Evolutionary conservation across 352 stramenopile genomes (phyloP), one percentile per base, ranked within the genome.

Genomic region (Globisporangium middletonii): DNA sequence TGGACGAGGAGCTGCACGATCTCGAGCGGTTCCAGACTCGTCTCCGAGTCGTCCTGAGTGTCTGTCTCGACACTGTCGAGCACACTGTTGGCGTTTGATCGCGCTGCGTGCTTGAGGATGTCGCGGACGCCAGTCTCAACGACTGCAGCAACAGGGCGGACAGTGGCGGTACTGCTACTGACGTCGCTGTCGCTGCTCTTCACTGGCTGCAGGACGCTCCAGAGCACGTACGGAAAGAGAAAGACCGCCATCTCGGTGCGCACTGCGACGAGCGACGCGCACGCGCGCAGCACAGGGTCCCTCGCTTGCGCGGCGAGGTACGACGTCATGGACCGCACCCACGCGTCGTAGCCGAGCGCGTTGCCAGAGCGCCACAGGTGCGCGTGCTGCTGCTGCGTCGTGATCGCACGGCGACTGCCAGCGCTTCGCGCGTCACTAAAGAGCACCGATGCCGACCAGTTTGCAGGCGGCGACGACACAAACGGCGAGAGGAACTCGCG

Each of bases 1-100:
- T 95, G 86, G 53, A 95, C 60, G 4, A 94, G 35, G 16, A 92
- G 61, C 56, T 95, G 86, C 33, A 87, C 63, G 5, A 77, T 69
- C 51, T 83, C 60, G 18, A 71, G 59, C 30, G 71, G 69, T 19
- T 72, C 70, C n/a, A 15, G 9, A 18, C 8, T 28, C 12, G 33
- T 13, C 15, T 53, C 48, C 0, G 30, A 15, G 43, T 48, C 43
- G 16, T 27, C 33, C 7, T 9, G 33, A 11, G 0, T 15, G 43
- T 48, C 43, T 0, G 15, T 28, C 11, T 53, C 49, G 7, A 2
- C 15, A 19, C 13, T n/a, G 18, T 19, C 9, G 16, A 13, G 18
- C 1, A 18, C 12, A 18, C 13, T 30, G 12, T 44, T 45, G 28
- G 37, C 18, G 6, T 2, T 27, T 47, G 42, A 41, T 37, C 54